A percentile compares a stretch with the other conserved stretches of the same genome.
Conservation (phyloP, 2,329 filamentous ascomycete genomes). For the Cladosporium halotolerans region DNA sequence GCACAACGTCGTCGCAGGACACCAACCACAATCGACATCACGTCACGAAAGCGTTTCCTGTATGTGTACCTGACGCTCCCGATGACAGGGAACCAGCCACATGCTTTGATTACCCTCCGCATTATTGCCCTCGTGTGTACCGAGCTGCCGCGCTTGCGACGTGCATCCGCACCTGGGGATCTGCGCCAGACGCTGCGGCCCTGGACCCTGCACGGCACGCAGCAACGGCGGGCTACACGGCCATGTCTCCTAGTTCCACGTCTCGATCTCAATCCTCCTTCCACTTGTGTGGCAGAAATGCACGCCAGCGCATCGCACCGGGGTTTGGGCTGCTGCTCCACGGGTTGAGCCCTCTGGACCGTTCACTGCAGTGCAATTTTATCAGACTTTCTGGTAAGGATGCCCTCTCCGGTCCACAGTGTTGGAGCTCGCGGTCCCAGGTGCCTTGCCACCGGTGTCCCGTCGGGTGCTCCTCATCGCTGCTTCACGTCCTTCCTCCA, state of each 20-base stretch:
- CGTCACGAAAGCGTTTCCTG: slow-evolving; percentile 20
- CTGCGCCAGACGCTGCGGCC: slow-evolving; percentile 23
- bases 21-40: slow-evolving; percentile 12
- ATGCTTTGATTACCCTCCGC: slow-evolving; percentile 13
- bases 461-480: slow-evolving; percentile 21
- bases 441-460: slow-evolving; percentile 23
- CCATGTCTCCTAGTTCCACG: slow-evolving; percentile 19
- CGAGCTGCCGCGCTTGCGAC: slow-evolving; percentile 15
- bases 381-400: slow-evolving; percentile 8
- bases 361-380: slow-evolving; percentile 20
- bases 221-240: slow-evolving; percentile 11
- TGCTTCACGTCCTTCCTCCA: slow-evolving; percentile 18
- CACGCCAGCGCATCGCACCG: slow-evolving; percentile 82
- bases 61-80: slow-evolving; percentile 16
- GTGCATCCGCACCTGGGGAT: slow-evolving; percentile 23
- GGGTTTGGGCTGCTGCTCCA: slow-evolving; percentile 33
- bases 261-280: slow-evolving; percentile 24
- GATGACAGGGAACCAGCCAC: slow-evolving; percentile 5
- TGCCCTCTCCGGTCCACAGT: slow-evolving; percentile 17
- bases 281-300: slow-evolving; percentile 68
- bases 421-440: slow-evolving; percentile 16
- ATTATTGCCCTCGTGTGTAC: slow-evolving; percentile 3
- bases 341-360: slow-evolving; percentile 20
- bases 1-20: slow-evolving; percentile 23
- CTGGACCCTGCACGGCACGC: slow-evolving; percentile 26